A percentile compares a stretch with the other conserved stretches of the same genome.
Evolutionary conservation across 495 filamentous ascomycete species (phyloP).

Genomic region (Neurospora tetrasperma): DNA sequence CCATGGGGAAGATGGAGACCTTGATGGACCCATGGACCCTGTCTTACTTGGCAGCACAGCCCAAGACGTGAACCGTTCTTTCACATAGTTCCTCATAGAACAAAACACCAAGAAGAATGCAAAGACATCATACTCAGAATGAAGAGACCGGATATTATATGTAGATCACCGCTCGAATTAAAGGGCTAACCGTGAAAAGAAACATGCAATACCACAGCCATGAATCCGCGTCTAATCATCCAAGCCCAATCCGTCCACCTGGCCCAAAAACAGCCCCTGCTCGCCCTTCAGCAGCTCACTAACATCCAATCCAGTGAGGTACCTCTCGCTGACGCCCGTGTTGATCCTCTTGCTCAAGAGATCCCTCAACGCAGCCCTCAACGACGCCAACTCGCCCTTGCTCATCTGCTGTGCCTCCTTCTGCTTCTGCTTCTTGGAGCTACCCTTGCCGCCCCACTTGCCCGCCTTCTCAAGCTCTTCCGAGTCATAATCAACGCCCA

Average conservation of each 20-base stretch:
- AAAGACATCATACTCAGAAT: not conserved
- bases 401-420: slow-evolving; percentile 55
- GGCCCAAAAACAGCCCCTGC: slow-evolving; percentile 35
- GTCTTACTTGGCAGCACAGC: not conserved
- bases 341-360: slow-evolving; percentile 72
- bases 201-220: not conserved
- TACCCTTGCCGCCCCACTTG: slow-evolving; percentile 52
- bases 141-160: not conserved
- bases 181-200: not conserved
- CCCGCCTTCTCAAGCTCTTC: slow-evolving; percentile 63
- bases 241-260: slow-evolving; percentile 31
- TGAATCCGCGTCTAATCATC: slow-evolving; percentile 14
- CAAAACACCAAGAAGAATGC: not conserved
- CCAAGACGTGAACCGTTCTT: not conserved
- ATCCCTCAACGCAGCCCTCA: slow-evolving; percentile 53
- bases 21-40: not conserved
- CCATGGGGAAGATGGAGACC: not conserved
- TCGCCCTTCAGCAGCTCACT: slow-evolving; percentile 60
- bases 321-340: slow-evolving; percentile 82
- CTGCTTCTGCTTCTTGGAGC: slow-evolving; percentile 62
- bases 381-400: slow-evolving; percentile 56
- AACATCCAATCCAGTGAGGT: slow-evolving; percentile 76
- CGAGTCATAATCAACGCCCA: slow-evolving; percentile 87
- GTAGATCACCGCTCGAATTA: not conserved
- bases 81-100: not conserved